Evolutionary conservation across 345 rosid genomes (phyloP), one percentile per base, ranked within the genome.

Genomic region (Limnanthes douglasii): DNA sequence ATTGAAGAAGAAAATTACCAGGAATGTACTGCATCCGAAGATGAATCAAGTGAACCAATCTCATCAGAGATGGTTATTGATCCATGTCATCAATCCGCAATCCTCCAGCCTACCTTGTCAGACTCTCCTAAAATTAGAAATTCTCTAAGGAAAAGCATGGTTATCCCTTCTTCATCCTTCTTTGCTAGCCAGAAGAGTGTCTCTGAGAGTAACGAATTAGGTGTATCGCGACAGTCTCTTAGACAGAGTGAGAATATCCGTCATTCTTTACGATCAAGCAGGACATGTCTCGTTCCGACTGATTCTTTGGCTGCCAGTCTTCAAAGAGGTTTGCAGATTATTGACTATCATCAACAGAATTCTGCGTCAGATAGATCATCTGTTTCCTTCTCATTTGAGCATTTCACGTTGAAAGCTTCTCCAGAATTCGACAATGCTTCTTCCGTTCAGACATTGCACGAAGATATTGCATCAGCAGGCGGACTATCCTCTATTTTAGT

Each of bases 241-340:
- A 61, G 44, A 46, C 68, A 64, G 37, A 69, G 66, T 50, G 83
- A 68, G 50, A 64, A 67, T 23, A 51, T 83, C 21, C 56, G 75
- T 31, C 64, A 94, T 43, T 90, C 98, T 34, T 46, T 80, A 60
- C 73, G 51, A 10, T 65, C 88, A 37, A 80, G 95, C 78, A 77
- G 68, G 54, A 36, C 65, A n/a, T 61, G 66, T 53, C 51, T 60
- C 41, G 74, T 79, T 21, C 72, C 86, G 14, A 57, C 95, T 7
- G 94, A 86, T 28, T 73, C 82, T 41, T 63, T 90, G 61, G 96
- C 93, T 24, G 88, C 85, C n/a, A 84, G 96, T 59, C 94, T 90
- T 39, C 80, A 57, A 22, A 80, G 85, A 64, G 96, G 98, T 51
- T 53, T 80, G 72, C 74, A 84, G 60, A 67, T 75, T 39, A 84